Percentiles rank a stretch among this genome's conserved stretches.
phyloP scores from a whole-genome alignment of 2,329 filamentous ascomycete species.

The Ascochyta clinopodiicola region DNA sequence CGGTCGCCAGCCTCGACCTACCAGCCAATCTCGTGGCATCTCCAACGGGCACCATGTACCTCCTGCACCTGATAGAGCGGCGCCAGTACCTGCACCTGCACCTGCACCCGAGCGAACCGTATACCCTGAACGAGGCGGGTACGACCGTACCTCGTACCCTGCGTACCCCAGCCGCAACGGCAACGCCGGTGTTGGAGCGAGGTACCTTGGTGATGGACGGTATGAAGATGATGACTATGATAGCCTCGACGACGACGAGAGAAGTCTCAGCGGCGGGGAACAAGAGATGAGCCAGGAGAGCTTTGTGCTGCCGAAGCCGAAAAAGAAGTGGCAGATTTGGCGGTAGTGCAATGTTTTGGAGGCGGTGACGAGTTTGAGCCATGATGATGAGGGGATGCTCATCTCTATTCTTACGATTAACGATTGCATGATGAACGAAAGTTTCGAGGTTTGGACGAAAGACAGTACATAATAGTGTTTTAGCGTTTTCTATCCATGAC shows the following conservation, averaged over 20 bases:
- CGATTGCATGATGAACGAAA: conserved; percentile 6
- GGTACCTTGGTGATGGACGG: conserved; percentile 38
- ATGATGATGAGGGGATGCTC: neutral
- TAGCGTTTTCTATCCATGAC: neutral
- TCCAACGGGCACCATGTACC: conserved; percentile 3
- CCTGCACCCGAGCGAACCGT: conserved; percentile 6
- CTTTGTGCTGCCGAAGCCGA: conserved; percentile 47
- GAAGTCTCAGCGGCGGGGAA: conserved; percentile 37
- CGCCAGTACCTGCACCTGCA: neutral
- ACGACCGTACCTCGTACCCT: conserved; percentile 32
- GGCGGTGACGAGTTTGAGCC: neutral
- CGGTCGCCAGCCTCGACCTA: conserved; percentile 23
- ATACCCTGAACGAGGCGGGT: conserved; percentile 23
- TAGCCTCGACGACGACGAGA: conserved; percentile 30
- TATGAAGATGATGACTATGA: conserved; percentile 43
- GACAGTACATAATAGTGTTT: conserved; percentile 8
- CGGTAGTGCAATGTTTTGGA: conserved; percentile 10
- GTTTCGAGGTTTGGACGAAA: neutral
- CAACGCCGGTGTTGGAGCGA: conserved; percentile 37
- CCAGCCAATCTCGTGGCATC: conserved; percentile 1
- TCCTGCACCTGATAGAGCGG: conserved; percentile 2
- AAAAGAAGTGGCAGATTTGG: conserved; percentile 50
- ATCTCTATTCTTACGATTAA: conserved; percentile 1
- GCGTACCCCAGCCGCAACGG: conserved; percentile 22
- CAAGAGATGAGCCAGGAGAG: conserved; percentile 38